These are phyloP conservation scores for Penicillium pancosmium DNA, from an alignment of 495 filamentous ascomycete genomes.

Conservation along the genomic window DNA sequence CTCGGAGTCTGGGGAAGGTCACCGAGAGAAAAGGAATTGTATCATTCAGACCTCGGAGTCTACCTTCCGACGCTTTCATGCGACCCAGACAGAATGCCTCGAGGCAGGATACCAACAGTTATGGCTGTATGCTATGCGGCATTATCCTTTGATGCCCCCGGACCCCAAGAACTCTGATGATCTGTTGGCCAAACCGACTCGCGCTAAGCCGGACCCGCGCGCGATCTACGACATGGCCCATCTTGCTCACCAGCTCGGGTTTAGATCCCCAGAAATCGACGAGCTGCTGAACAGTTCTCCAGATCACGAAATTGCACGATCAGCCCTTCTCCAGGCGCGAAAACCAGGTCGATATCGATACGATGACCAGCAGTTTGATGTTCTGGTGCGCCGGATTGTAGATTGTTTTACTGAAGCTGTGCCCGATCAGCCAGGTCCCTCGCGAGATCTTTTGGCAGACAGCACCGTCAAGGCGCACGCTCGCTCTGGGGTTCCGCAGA, in stretches of 20 bases:
- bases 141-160: slow-evolving; percentile 1
- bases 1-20: slow-evolving; percentile 1
- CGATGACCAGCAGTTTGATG: slow-evolving; percentile 20
- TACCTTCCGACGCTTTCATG: slow-evolving; percentile 11
- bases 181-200: background rate
- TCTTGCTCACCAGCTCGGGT: slow-evolving; percentile 32
- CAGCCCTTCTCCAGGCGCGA: slow-evolving; percentile 33
- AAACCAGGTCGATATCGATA: slow-evolving; percentile 35
- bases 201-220: background rate
- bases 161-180: background rate
- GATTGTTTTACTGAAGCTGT: slow-evolving; percentile 31
- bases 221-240: slow-evolving; percentile 10
- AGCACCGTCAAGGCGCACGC: slow-evolving; percentile 15
- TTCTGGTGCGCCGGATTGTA: slow-evolving; percentile 28
- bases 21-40: slow-evolving; percentile 6
- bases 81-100: slow-evolving; percentile 13
- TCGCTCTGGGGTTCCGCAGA: slow-evolving; percentile 24
- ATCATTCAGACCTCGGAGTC: slow-evolving; percentile 32
- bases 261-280: slow-evolving; percentile 26
- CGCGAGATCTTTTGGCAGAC: slow-evolving; percentile 11
- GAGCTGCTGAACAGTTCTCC: slow-evolving; percentile 25
- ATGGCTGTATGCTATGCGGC: background rate
- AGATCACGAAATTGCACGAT: slow-evolving; percentile 33
- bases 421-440: slow-evolving; percentile 12
- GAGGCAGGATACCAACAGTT: slow-evolving; percentile 26